Percentiles rank a stretch among this genome's conserved stretches.
phyloP scores from a whole-genome alignment of 2,329 filamentous ascomycete species.

The Clonostachys chloroleuca region DNA sequence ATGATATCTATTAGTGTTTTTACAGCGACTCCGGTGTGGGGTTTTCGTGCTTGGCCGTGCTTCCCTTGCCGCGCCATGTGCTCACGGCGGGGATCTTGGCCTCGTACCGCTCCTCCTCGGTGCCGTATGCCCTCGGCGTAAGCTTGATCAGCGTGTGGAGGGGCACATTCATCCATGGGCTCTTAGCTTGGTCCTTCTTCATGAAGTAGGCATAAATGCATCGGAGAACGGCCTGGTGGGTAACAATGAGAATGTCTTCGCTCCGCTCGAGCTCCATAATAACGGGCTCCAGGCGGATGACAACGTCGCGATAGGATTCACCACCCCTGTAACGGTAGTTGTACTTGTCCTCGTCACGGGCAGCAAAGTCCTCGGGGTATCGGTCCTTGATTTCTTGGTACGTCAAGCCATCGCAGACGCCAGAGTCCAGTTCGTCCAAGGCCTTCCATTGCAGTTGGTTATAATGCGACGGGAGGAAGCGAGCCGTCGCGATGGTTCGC shows the following conservation, averaged over 20 bases:
- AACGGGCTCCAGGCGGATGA: conserved; percentile 95
- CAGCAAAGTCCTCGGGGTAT: conserved; percentile 92
- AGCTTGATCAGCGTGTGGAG: conserved; percentile 95
- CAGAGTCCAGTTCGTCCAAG: conserved; percentile 92
- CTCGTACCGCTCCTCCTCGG: conserved; percentile 80
- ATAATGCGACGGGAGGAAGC: conserved; percentile 74
- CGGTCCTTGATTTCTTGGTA: conserved; percentile 90
- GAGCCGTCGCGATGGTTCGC: conserved; percentile 88
- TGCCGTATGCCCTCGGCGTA: conserved; percentile 90
- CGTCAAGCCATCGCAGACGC: conserved; percentile 93
- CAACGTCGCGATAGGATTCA: conserved; percentile 92
- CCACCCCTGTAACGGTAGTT: conserved; percentile 98
- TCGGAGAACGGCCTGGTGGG: conserved; percentile 91
- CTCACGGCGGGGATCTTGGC: conserved; percentile 94
- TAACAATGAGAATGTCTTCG: conserved; percentile 97
- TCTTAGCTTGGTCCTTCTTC: conserved; percentile 89
- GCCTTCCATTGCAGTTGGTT: conserved; percentile 99
- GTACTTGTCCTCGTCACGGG: conserved; percentile 97
- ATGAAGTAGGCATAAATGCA: conserved; percentile 99
- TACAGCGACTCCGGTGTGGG: conserved; percentile 34
- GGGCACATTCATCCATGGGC: conserved; percentile 98
- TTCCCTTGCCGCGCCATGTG: conserved; percentile 94
- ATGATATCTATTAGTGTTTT: background rate
- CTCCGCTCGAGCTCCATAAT: conserved; percentile 98
- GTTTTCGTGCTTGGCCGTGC: conserved; percentile 81